Evolutionary conservation across 768 basidiomycete species (phyloP).

Genomic region (Lentinula guzmanii): DNA sequence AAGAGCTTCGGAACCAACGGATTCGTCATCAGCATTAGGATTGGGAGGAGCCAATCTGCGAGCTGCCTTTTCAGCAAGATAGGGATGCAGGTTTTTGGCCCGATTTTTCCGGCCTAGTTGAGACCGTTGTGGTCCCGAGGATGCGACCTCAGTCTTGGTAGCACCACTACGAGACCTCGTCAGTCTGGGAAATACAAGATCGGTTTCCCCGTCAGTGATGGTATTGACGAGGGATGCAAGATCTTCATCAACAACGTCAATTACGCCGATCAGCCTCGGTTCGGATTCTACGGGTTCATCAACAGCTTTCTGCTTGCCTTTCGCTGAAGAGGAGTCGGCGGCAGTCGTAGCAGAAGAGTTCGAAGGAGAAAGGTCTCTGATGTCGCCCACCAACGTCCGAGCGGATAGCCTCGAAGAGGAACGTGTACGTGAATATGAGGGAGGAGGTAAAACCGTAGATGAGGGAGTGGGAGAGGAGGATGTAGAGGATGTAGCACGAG

Average conservation of each 20-base stretch:
- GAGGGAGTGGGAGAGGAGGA: not conserved
- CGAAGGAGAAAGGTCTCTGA: not conserved
- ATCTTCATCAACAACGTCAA: not conserved
- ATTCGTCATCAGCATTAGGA: not conserved
- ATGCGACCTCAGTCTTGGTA: not conserved
- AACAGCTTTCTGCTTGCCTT: not conserved
- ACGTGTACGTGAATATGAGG: not conserved
- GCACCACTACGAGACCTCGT: not conserved
- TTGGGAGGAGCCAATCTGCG: not conserved
- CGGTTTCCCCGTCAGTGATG: not conserved
- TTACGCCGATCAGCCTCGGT: not conserved
- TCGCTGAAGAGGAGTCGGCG: not conserved
- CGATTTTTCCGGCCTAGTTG: not conserved
- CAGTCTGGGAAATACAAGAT: not conserved
- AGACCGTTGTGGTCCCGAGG: not conserved
- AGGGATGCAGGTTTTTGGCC: not conserved
- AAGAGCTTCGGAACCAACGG: not conserved
- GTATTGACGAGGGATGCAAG: not conserved
- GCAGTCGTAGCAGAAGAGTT: not conserved
- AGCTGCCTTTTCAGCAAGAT: not conserved
- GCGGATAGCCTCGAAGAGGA: constrained; percentile 4
- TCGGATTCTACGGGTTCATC: not conserved
- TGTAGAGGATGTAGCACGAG: not conserved
- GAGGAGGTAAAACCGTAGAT: not conserved
- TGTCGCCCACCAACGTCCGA: not conserved